Evolutionary conservation across 768 basidiomycete species (phyloP).

Genomic region (Asterophora lycoperdoides): DNA sequence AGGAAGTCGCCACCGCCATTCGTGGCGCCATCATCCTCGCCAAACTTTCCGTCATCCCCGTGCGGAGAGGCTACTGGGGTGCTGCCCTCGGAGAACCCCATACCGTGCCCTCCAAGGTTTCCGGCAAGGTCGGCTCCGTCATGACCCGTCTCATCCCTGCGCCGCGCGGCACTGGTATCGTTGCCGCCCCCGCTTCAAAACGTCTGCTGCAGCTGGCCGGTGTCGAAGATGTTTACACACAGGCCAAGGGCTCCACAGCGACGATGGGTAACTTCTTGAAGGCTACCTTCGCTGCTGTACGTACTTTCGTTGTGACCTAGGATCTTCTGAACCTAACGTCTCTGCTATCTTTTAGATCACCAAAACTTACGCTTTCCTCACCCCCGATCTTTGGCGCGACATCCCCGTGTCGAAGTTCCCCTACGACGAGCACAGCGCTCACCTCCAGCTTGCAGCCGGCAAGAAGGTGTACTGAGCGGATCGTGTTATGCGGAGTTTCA

Average conservation of each 20-base stretch:
- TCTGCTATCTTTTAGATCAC: constrained; percentile 59
- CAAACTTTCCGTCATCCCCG: constrained; percentile 96
- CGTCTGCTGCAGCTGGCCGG: constrained; percentile 96
- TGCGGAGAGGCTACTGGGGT: constrained; percentile 99
- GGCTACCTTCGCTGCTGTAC: constrained; percentile 88
- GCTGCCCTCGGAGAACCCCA: constrained; percentile 70
- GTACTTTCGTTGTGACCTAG: constrained; percentile 19
- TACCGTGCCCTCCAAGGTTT: constrained; percentile 86
- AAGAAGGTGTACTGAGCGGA: constrained; percentile 64
- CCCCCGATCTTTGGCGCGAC: constrained; percentile 96
- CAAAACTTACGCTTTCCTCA: constrained; percentile 97
- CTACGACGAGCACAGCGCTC: constrained; percentile 93
- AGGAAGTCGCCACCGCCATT: constrained; percentile 99
- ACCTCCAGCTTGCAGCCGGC: constrained; percentile 78
- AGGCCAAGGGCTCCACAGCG: constrained; percentile 96
- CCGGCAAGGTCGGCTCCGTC: constrained; percentile 98
- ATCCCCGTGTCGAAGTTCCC: constrained; percentile 86
- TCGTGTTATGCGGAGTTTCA: constrained; percentile 5
- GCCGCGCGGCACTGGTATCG: constrained; percentile 98
- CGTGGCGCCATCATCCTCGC: constrained; percentile 99
- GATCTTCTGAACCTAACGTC: constrained; percentile 2
- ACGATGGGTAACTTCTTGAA: constrained; percentile 99
- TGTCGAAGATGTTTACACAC: constrained; percentile 96
- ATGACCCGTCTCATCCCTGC: constrained; percentile 99
- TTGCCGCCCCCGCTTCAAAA: constrained; percentile 97